phyloP scores from a whole-genome alignment of 139 green algal genomes.

The Microglena sp. region DNA sequence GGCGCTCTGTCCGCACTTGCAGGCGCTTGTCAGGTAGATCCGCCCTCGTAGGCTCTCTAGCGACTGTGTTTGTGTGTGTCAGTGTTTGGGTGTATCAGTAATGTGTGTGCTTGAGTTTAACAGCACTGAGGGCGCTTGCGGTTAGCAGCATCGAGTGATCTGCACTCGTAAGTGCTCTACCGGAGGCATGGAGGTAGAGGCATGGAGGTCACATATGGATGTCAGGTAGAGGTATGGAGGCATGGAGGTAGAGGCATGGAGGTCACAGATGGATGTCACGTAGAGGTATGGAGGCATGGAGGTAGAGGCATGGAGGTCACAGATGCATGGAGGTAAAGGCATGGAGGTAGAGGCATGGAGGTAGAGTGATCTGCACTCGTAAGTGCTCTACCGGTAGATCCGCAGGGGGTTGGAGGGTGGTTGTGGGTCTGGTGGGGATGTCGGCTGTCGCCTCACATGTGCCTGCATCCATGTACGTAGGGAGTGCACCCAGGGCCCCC shows the following conservation, averaged over 20 bases:
- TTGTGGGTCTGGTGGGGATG: not conserved
- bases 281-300: not conserved
- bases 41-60: not conserved
- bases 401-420: not conserved
- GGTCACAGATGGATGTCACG: not conserved
- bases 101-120: conserved; percentile 5
- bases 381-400: too few relatives aligned
- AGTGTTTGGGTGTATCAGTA: conserved; percentile 3
- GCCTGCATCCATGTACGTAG: too few relatives aligned
- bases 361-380: too few relatives aligned
- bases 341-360: too few relatives aligned
- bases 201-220: too few relatives aligned
- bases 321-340: too few relatives aligned
- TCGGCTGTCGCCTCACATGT: not conserved
- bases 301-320: too few relatives aligned
- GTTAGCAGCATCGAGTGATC: too few relatives aligned
- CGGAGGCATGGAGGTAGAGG: too few relatives aligned
- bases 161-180: too few relatives aligned
- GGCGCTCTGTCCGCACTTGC: conserved; percentile 11
- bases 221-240: not conserved
- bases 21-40: conserved; percentile 31
- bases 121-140: not conserved
- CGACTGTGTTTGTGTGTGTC: not conserved
- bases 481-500: too few relatives aligned
- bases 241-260: not conserved